These are phyloP conservation scores for Helicocarpus griseus DNA, from an alignment of 2,329 filamentous ascomycete species.

Conservation along the genomic window DNA sequence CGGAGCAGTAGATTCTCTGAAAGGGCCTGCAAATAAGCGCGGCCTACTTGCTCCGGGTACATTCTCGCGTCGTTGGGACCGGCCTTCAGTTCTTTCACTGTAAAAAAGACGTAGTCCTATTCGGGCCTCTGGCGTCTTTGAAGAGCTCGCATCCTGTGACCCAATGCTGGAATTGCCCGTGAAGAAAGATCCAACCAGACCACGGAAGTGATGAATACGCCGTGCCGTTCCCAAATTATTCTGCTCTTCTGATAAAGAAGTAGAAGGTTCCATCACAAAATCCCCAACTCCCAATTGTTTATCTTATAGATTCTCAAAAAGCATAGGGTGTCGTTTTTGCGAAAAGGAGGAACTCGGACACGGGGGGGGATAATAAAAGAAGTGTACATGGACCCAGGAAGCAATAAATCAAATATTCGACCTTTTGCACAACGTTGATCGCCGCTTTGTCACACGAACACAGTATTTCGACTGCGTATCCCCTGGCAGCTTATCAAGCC, in stretches of 20 bases:
- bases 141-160: not conserved
- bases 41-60: conserved; percentile 11
- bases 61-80: not conserved
- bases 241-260: not conserved
- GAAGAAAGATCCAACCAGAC: conserved; percentile 5
- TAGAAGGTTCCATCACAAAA: not conserved
- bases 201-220: conserved; percentile 1
- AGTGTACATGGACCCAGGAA: not conserved
- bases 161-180: not conserved
- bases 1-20: conserved; percentile 16
- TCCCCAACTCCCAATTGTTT: not conserved
- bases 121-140: not conserved
- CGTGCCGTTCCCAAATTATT: not conserved
- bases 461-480: not conserved
- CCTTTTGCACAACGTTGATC: not conserved
- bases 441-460: not conserved
- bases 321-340: not conserved
- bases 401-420: not conserved
- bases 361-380: not conserved
- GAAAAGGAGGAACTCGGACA: not conserved
- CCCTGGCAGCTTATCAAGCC: not conserved
- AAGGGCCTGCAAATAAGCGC: conserved; percentile 15
- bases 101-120: conserved; percentile 5
- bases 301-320: not conserved
- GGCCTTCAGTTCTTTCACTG: not conserved